Percentiles rank a stretch among this genome's conserved stretches.
These are phyloP conservation scores for Phlyctochytrium planicorne DNA, from an alignment of 192 early-diverging fungal species.

Conservation along the genomic window DNA sequence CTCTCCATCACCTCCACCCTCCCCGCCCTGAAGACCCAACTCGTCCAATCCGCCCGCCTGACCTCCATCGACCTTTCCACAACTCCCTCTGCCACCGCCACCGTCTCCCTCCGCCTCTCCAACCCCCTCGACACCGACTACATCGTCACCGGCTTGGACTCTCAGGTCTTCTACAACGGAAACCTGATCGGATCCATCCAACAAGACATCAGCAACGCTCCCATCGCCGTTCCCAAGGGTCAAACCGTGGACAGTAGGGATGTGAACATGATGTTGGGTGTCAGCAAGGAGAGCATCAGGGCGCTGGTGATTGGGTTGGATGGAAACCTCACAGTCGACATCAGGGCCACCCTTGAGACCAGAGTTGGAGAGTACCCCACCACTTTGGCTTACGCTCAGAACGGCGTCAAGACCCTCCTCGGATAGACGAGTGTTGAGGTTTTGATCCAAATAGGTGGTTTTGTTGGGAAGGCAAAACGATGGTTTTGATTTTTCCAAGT, in stretches of 20 bases:
- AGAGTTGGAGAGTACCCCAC: not conserved
- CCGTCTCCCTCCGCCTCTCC: not conserved
- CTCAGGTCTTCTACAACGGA: not conserved
- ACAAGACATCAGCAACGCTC: not conserved
- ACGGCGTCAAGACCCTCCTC: not conserved
- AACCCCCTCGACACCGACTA: conserved; percentile 21
- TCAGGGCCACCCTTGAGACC: not conserved
- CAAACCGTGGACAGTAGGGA: not conserved
- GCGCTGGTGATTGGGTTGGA: not conserved
- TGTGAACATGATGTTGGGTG: not conserved
- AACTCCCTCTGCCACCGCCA: not conserved
- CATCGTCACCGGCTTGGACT: conserved; percentile 3
- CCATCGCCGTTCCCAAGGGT: not conserved
- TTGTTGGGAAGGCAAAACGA: too few species aligned
- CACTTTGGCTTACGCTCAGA: not conserved
- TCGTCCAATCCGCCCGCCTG: not conserved
- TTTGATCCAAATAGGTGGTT: too few species aligned
- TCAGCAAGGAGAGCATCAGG: not conserved
- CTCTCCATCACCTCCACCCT: conserved; percentile 16
- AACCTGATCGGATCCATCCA: not conserved
- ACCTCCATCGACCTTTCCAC: not conserved
- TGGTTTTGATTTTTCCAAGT: too few species aligned
- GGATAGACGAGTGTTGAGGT: too few species aligned
- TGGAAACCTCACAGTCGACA: not conserved
- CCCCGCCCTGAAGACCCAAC: not conserved